Base-by-base conservation (phyloP, 108 stramenopile species). In the Mayamaea pseudoterrestris region DNA sequence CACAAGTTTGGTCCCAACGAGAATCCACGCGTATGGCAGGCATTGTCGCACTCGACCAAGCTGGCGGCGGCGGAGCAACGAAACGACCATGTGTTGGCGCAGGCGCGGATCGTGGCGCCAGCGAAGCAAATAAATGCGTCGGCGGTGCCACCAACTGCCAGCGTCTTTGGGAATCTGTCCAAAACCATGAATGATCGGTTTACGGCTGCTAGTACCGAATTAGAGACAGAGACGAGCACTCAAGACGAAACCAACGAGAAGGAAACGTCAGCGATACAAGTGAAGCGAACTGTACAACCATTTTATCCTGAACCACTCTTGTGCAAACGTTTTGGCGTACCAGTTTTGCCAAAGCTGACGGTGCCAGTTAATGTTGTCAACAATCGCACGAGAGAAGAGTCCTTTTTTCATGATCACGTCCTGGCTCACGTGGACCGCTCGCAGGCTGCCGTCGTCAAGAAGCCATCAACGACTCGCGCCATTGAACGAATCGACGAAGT, bases 321-420 rank as follows among this genome's bases (percentile, higher is more conserved):
- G 23, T 71, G 76, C 58, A 78, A 78, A 45, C 64, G 76, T 13
- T 60, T 78, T 27, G 49, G 51, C 21, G 66, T 78, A 13, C 1
- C 41, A 20, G 12, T 14, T 2, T 18, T 27, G 23, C 30, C 20
- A 5, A 27, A 30, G 3, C 30, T 17, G 9, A 42, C 41, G 0
- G 11, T 1, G 11, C 6, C 14, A 44, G 13, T 47, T 25, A 43
- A 40, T 14, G 23, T 24, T 20, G 25, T 24, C 18, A 14, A 25
- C 12, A 22, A 2, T 26, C 41, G 25, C 41, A 39, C 37, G 4
- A 14, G 17, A 2, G 75, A 76, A 60, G 59, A 55, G 6, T 12
- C 39, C 13, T 76, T 57, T 44, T 76, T 76, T 45, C 44, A 72
- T 31, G 39, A 53, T 5, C 63, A 76, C 35, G 52, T 76, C 35